Conservation (phyloP, 495 filamentous ascomycete genomes). For the Talaromyces liani region DNA sequence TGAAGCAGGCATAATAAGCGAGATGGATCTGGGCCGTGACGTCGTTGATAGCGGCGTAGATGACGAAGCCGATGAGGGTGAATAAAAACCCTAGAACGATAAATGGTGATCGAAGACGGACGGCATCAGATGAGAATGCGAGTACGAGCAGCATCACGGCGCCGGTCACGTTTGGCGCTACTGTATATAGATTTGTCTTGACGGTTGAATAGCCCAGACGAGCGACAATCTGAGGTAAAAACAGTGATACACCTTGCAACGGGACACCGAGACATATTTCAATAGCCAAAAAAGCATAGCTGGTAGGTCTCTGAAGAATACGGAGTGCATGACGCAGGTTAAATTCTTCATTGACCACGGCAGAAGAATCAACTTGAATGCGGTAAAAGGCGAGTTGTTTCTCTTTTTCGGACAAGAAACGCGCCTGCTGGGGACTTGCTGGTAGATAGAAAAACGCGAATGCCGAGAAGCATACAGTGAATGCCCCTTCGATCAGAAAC, state of each 20-base stretch:
- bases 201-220: constrained; percentile 55
- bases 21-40: constrained; percentile 50
- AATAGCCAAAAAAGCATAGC: constrained; percentile 58
- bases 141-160: constrained; percentile 63
- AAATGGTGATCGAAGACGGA: constrained; percentile 63
- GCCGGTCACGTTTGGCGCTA: constrained; percentile 63
- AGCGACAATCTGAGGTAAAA: constrained; percentile 66
- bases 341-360: constrained; percentile 65
- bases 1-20: constrained; percentile 72
- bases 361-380: constrained; percentile 66
- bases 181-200: constrained; percentile 71
- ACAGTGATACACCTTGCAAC: constrained; percentile 61
- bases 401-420: constrained; percentile 57
- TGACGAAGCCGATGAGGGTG: constrained; percentile 69
- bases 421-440: constrained; percentile 50
- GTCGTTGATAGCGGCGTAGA: constrained; percentile 60
- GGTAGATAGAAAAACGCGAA: constrained; percentile 71
- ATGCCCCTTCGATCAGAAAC: constrained; percentile 66
- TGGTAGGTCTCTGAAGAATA: constrained; percentile 56
- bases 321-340: constrained; percentile 54
- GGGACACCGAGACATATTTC: constrained; percentile 73
- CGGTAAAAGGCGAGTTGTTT: constrained; percentile 64
- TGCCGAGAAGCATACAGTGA: constrained; percentile 55
- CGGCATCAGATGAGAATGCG: constrained; percentile 58
- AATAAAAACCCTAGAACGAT: constrained; percentile 66